Base-by-base conservation (phyloP, 768 basidiomycete species). In the Rhizopogon rudus region DNA sequence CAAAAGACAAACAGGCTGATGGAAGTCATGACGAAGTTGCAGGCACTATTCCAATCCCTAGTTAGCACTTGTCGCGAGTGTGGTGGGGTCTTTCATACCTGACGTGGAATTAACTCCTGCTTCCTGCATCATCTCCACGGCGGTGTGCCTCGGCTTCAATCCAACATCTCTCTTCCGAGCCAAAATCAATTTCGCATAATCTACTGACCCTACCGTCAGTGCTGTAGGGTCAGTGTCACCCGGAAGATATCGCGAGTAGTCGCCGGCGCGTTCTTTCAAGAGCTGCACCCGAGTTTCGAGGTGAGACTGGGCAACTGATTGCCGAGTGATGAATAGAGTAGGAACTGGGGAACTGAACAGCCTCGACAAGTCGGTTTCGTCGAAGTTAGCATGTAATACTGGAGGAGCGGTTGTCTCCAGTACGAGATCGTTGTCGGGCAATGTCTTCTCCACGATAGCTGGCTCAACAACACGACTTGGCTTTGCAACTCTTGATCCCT, bases 221-320 rank as follows among this genome's bases (percentile, higher is more conserved):
- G 67, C 53, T 44, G 63, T 76, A 53, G 67, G 62, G 43, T 62
- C 59, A 7, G 66, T 59, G 25, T 59, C 44, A 10, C 56, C 54
- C 8, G 74, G 69, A 44, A 77, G 64, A 58, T 78, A 80, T 39
- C 74, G 74, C 14, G 75, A 68, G 60, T 86, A 87, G 59, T 82
- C 77, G 29, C 82, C 81, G 4, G 72, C 79, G 14, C 68, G 56
- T 61, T 81, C 80, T 44, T 68, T 63, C 57, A 64, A 59, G 35
- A 51, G 53, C 43, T 67, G 70, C 42, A 68, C 44, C 51, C 68
- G 71, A 28, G 53, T 37, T 45, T 51, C 17, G 16, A 49, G 37
- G 48, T 16, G 20, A 22, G 48, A 49, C 20, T 49, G 35, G 20
- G 22, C 14, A 37, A 49, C 20, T 25, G 48, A 49, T 49, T 31